Evolutionary conservation across 1,284 basidiomycete species (phyloP), one percentile per base, ranked within the genome.

Genomic region (Tylopilus orsonianus): DNA sequence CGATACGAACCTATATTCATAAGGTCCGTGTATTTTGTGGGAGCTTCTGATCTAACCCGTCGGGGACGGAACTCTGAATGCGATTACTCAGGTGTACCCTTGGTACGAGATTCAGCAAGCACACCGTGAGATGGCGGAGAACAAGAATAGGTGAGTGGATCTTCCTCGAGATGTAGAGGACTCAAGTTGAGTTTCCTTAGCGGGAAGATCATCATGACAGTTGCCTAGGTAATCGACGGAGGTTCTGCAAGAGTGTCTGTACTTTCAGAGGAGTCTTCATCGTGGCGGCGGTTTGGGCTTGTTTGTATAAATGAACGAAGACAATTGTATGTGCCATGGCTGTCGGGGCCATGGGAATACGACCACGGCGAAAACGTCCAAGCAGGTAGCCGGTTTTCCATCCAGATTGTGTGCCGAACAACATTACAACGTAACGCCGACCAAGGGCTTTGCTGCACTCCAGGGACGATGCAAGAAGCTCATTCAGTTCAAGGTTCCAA

Each of bases 71-170:
- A 26, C 50, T 40, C 36, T 44, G 29, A 38, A 53, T 39, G 45
- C 37, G 35, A 32, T 13, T 48, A 41, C 27, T 14, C 52, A 89
- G 82, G 82, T 91, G 9, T 94, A 87, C 70, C 77, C 82, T 1
- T 95, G 91, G 93, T 79, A 79, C 18, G 75, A 92, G 50, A 92
- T 97, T 49, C 81, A 84, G 57, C 80, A 83, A 40, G 94, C 93
- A 2, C 93, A 95, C 57, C 77, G 80, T 52, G 87, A 90, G 70
- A 95, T 97, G 90, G 85, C 88, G 61, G 83, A 75, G 36, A 90
- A 95, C 65, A 85, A 82, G 64, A 97, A 81, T 58, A 79, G 73
- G 84, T 77, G 52, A 62, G 72, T 63, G 29, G 19, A 46, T 47
- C 42, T 49, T 48, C 6, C 13, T 34, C 38, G 50, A 38, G 1